These are phyloP conservation scores for Selaginella tamariscina DNA, from an alignment of 75 land plant species.

Conservation along the genomic window DNA sequence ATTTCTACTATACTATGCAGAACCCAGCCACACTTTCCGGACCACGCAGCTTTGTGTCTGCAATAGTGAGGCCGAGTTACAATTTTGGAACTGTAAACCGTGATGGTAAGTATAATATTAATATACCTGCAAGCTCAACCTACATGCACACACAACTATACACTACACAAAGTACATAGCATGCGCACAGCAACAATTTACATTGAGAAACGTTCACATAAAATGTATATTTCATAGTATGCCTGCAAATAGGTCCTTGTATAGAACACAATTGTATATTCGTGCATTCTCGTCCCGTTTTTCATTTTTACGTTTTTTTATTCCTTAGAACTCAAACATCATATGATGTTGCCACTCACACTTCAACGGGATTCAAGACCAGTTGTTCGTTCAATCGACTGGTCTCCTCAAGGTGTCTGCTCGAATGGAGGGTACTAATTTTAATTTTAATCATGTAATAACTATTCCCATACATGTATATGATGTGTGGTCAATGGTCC, in stretches of 20 bases:
- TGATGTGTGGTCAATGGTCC: too few species aligned
- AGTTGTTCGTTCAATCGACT: constrained; percentile 64
- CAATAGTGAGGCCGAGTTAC: constrained; percentile 33
- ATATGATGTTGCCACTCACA: constrained; percentile 38
- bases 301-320: constrained; percentile 10
- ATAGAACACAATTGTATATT: too few species aligned
- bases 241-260: background rate
- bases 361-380: constrained; percentile 48
- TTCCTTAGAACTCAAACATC: constrained; percentile 39
- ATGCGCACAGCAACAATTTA: background rate
- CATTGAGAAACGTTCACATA: background rate
- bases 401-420: constrained; percentile 79
- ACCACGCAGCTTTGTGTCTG: constrained; percentile 50
- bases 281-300: too few species aligned
- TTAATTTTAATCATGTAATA: constrained; percentile 4
- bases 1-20: constrained; percentile 26
- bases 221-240: background rate
- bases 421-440: constrained; percentile 54
- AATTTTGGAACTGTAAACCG: constrained; percentile 50
- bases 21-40: constrained; percentile 60
- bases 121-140: too few species aligned
- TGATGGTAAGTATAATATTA: constrained; percentile 30
- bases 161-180: too few species aligned
- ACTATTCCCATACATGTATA: too few species aligned
- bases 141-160: too few species aligned